phyloP scores from a whole-genome alignment of 2,329 filamentous ascomycete genomes.

The Beauveria asiatica region DNA sequence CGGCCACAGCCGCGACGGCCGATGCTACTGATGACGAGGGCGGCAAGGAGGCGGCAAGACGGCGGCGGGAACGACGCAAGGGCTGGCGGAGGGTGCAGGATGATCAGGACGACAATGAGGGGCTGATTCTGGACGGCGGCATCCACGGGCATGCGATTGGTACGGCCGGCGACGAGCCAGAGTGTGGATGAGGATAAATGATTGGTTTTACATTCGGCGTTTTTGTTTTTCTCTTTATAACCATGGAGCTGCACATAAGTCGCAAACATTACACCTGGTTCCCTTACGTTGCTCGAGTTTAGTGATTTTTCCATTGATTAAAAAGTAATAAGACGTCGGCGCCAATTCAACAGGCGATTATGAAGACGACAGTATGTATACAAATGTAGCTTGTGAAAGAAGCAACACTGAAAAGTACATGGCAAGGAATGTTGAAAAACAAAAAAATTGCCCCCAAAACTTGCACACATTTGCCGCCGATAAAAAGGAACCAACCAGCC shows the following conservation, averaged over 20 bases:
- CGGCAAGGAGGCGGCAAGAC: constrained; percentile 25
- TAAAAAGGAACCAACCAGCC: background rate
- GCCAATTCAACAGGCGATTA: background rate
- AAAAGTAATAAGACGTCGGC: background rate
- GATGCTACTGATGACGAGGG: background rate
- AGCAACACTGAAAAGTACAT: background rate
- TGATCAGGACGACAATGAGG: constrained; percentile 50
- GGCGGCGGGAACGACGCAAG: constrained; percentile 33
- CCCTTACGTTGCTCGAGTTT: background rate
- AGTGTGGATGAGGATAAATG: background rate
- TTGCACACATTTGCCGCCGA: background rate
- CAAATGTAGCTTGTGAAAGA: background rate
- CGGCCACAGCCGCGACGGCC: constrained; percentile 15
- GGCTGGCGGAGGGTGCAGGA: constrained; percentile 55
- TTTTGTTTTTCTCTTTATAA: background rate
- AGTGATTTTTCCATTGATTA: background rate
- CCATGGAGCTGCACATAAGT: too few relatives aligned
- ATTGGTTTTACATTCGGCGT: background rate
- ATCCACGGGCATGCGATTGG: constrained; percentile 31
- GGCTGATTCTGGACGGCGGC: constrained; percentile 50
- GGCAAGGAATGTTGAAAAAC: background rate
- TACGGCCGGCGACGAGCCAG: constrained; percentile 10
- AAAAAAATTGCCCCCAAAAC: background rate
- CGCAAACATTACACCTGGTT: too few relatives aligned
- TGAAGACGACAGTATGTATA: background rate